Conservation (phyloP, 78 protist species). For the Dictyostelium intermedium region DNA sequence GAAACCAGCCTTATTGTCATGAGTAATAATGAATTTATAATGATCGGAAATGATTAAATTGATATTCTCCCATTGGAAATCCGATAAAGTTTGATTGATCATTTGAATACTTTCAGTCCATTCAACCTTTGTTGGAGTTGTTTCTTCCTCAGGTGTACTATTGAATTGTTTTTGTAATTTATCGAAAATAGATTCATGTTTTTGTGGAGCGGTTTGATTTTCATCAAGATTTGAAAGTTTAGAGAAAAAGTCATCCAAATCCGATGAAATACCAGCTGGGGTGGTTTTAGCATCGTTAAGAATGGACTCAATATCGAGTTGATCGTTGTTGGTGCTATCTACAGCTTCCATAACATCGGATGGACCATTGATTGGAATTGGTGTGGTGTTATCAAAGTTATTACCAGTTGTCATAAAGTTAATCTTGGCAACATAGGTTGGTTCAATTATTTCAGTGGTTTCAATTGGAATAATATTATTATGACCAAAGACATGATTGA, state of each 20-base stretch:
- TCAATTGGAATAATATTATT: background rate
- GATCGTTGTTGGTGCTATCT: no score
- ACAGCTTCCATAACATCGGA: background rate
- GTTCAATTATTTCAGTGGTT: background rate
- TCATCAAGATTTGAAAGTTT: background rate
- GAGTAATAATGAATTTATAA: conserved; percentile 47
- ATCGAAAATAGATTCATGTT: background rate
- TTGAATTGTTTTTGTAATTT: background rate
- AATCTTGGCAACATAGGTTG: background rate
- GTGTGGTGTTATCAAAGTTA: background rate
- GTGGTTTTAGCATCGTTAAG: background rate
- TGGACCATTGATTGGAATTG: background rate
- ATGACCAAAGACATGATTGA: background rate
- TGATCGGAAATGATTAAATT: conserved; percentile 58
- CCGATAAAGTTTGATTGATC: conserved; percentile 27
- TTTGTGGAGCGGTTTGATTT: background rate
- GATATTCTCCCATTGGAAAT: conserved; percentile 40
- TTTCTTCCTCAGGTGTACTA: no score
- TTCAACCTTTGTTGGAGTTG: background rate
- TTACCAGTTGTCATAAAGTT: background rate
- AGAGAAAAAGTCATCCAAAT: background rate
- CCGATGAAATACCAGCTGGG: background rate
- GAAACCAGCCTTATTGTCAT: conserved; percentile 21
- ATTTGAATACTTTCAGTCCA: background rate
- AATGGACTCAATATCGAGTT: background rate